phyloP scores from a whole-genome alignment of 106 monocot genomes.

The Dendrobium nobile region DNA sequence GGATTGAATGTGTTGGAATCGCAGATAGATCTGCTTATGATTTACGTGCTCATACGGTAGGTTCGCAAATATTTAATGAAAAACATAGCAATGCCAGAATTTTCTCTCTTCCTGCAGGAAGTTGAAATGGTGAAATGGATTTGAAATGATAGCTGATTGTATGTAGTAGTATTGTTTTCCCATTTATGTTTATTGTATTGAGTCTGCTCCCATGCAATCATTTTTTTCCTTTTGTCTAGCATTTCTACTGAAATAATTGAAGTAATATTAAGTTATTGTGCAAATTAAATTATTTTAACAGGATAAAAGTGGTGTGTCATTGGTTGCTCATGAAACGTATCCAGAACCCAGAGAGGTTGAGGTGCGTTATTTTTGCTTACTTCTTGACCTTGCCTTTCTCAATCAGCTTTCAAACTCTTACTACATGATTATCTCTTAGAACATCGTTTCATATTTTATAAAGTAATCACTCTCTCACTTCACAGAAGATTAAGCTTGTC shows the following conservation, averaged over 20 bases:
- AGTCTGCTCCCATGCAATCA: neutral
- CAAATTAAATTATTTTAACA: constrained; percentile 22
- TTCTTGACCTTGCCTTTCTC: neutral
- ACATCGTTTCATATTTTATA: neutral
- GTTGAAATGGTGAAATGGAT: neutral
- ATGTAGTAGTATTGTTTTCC: neutral
- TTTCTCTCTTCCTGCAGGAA: neutral
- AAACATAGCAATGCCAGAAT: neutral
- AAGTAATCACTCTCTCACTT: neutral
- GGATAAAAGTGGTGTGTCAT: constrained; percentile 88
- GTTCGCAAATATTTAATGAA: neutral
- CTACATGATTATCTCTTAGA: neutral
- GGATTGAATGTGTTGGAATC: constrained; percentile 99
- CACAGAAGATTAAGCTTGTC: neutral
- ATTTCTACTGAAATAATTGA: neutral
- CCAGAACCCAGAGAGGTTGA: constrained; percentile 91
- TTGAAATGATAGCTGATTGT: neutral
- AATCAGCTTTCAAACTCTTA: neutral
- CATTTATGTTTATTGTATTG: neutral
- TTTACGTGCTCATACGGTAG: constrained; percentile 78
- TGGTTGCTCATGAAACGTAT: constrained; percentile 93
- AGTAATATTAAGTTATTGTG: neutral
- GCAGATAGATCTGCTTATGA: constrained; percentile 98
- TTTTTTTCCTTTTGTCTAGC: neutral
- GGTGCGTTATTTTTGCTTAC: constrained; percentile 29